Evolutionary conservation across 1,139 yeast genomes (phyloP), one percentile per base, ranked within the genome.

Genomic region (Sugiyamaella japonica): DNA sequence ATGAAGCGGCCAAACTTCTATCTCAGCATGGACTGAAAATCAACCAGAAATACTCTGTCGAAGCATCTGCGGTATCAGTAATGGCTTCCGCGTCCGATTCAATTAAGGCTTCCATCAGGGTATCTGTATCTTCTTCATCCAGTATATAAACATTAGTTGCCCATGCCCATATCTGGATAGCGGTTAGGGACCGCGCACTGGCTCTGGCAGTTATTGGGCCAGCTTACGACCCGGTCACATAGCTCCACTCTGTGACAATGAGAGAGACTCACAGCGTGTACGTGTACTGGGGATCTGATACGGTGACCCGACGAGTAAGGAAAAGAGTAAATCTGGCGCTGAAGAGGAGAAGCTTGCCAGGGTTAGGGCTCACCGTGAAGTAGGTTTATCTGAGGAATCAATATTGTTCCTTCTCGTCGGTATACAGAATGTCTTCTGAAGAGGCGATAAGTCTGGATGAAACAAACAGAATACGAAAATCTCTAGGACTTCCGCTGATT

Each of bases 401-500:
- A 29, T 29, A 10, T 13, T 34, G n/a, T n/a, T 34, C 34, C 7
- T 29, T 29, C 34, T 23, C 38, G 10, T 29, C 36, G 9, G 3
- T 10, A 42, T 28, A 42, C 36, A 32, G 32, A 17, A 44, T 44
- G 48, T 36, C 48, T 44, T 32, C 40, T n/a, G 52, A 49, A 31
- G 59, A 53, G 20, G 51, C 46, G 34, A 58, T 53, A 48, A 52
- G 56, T 37, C 12, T 73, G 13, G 73, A 72, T 55, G 75, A 73
- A 42, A 73, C 76, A 1, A 73, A 73, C 54, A 55, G 59, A 41
- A 61, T 72, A 17, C 62, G 76, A 10, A 60, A 59, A 5, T 59
- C 70, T 7, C 60, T 73, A 9, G 77, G 77, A 1, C 62, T 73
- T 20, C 62, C 66, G 41, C 72, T 72, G n/a, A 70, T 74, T 36